A percentile compares a stretch with the other conserved stretches of the same genome.
Evolutionary conservation across 139 green algal species (phyloP).

Genomic region (Yamagishiella unicocca): DNA sequence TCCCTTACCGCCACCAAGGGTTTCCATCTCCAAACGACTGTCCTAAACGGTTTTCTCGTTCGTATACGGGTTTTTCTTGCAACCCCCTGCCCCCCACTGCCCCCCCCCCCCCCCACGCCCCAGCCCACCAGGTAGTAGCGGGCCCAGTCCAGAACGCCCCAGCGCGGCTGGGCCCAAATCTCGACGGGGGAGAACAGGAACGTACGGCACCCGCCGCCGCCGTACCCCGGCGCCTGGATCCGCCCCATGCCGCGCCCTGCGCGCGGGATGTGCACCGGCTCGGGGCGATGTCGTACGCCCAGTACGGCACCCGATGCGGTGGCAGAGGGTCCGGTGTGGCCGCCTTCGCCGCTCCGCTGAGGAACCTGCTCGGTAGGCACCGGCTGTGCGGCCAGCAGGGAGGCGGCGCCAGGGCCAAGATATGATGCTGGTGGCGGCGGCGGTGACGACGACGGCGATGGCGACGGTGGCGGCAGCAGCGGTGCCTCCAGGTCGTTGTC

Average conservation of each 20-base stretch:
- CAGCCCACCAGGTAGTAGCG: constrained; percentile 38
- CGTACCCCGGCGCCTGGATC: not conserved
- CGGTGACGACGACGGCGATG: not conserved
- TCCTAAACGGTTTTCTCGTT: too few relatives aligned
- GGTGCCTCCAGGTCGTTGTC: constrained; percentile 39
- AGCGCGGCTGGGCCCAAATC: constrained; percentile 21
- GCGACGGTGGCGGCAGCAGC: not conserved
- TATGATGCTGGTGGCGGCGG: not conserved
- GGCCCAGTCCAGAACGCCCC: constrained; percentile 48
- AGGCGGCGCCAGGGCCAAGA: too few relatives aligned
- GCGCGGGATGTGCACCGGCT: not conserved
- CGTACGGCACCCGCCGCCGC: not conserved
- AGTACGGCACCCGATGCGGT: constrained; percentile 4
- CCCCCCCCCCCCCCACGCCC: not conserved
- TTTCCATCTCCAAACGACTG: too few relatives aligned
- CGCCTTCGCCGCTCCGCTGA: too few relatives aligned
- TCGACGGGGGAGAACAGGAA: constrained; percentile 27
- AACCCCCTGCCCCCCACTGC: too few relatives aligned
- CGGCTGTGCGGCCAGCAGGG: too few relatives aligned
- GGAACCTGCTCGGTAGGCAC: too few relatives aligned
- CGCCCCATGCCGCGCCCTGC: not conserved
- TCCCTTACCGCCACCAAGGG: too few relatives aligned
- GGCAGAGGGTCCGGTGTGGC: too few relatives aligned
- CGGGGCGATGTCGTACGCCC: not conserved
- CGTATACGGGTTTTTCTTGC: too few relatives aligned